Base-by-base conservation (phyloP, 1,284 basidiomycete species). In the Earliella scabrosa region DNA sequence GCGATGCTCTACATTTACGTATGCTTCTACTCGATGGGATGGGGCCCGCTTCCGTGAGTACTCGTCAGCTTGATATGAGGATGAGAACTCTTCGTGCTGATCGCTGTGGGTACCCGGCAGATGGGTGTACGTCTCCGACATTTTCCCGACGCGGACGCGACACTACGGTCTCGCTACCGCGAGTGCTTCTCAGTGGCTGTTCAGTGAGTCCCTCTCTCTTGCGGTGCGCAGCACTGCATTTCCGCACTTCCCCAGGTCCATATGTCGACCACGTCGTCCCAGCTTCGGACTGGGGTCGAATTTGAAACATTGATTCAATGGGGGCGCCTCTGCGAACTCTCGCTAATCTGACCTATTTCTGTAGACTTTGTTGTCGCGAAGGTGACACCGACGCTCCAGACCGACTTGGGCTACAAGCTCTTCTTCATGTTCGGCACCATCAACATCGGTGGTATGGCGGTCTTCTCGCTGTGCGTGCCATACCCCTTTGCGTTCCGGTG, bases 111-210 rank as follows among this genome's bases (percentile, higher is more conserved):
- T 18, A 26, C 14, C 11, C 27, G 7, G 8, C 24, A 69, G 63
- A 10, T 90, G 88, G 88, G 85, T 91, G 6, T 90, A 90, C 63
- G 84, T 85, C 20, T 77, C 88, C 13, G 92, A 93, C 71, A 92
- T 93, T 68, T 93, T 93, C 81, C 89, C 87, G 27, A 93, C 90
- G 39, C 76, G 89, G 41, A 92, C 90, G 8, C 78, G 91, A 54
- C 87, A 91, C 66, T 91, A 87, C 64, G 92, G 91, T 45, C 76
- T 93, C 38, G 83, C 87, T 1, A 73, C 83, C 2, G 91, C 87
- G 1, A 85, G 86, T 47, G 82, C 82, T 11, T 82, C 87, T 1
- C 91, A 92, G 61, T 93, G 91, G 90, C 73, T 92, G 3, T 93
- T 83, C 82, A 93, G 86, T 87, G 59, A 54, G 83, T 78, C 14